These are phyloP conservation scores for Parmelia sp. DNA, from an alignment of 495 filamentous ascomycete species.

Conservation along the genomic window DNA sequence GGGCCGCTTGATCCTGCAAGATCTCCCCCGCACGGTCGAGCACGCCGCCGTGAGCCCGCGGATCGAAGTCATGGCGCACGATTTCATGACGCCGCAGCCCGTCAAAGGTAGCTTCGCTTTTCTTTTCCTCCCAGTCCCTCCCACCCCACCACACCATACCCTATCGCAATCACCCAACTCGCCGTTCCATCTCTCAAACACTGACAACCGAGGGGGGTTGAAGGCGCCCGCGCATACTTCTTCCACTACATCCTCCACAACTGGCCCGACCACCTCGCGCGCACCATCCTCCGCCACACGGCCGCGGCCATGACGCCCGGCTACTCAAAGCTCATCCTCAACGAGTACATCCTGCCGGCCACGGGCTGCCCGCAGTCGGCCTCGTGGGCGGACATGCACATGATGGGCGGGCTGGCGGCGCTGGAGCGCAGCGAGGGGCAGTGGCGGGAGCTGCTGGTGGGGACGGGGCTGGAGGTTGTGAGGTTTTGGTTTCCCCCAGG, in stretches of 20 bases:
- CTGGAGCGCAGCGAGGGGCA: no score
- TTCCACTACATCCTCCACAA: not conserved
- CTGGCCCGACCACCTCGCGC: not conserved
- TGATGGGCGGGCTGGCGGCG: no score
- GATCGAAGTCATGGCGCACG: not conserved
- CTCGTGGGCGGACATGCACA: no score
- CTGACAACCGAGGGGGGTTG: not conserved
- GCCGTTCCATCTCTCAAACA: not conserved
- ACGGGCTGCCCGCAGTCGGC: not conserved
- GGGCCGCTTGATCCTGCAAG: conserved; percentile 37
- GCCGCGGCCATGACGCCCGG: not conserved
- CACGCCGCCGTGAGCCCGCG: not conserved
- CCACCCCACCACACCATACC: not conserved
- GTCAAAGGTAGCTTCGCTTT: conserved; percentile 3
- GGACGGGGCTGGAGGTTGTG: no score
- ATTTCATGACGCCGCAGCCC: not conserved
- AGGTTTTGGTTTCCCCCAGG: no score
- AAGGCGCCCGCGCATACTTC: not conserved
- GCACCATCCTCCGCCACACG: not conserved
- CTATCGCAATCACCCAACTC: not conserved
- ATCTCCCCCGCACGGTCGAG: conserved; percentile 32
- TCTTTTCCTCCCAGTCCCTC: not conserved
- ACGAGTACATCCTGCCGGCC: not conserved
- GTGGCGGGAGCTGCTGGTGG: no score
- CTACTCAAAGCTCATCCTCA: not conserved